Percentiles rank a stretch among this genome's conserved stretches.
phyloP scores from a whole-genome alignment of 768 basidiomycete genomes.

The Trametes villosa region DNA sequence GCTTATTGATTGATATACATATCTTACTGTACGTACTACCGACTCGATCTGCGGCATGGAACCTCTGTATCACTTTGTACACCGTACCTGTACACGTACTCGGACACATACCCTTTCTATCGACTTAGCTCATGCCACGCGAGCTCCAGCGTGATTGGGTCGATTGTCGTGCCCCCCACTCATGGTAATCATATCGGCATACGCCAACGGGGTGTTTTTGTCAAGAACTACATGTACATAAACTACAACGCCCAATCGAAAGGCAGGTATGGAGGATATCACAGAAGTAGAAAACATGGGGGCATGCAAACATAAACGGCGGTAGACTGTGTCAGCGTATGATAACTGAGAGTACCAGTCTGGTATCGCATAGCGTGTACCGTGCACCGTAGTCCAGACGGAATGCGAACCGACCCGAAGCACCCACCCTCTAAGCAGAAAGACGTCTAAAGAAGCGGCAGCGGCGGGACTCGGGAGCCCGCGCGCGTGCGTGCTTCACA shows the following conservation, averaged over 20 bases:
- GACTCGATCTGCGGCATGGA: too few relatives aligned
- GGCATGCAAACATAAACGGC: neutral
- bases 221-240: neutral
- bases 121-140: too few relatives aligned
- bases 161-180: too few relatives aligned
- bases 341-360: neutral
- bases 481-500: conserved; percentile 37
- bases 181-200: too few relatives aligned
- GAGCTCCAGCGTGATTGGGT: too few relatives aligned
- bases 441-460: neutral
- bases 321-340: neutral
- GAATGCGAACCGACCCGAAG: neutral
- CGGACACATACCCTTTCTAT: neutral
- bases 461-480: neutral
- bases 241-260: neutral
- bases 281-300: neutral
- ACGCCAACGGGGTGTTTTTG: too few relatives aligned
- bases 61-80: neutral
- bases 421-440: conserved; percentile 1
- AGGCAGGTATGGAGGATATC: neutral
- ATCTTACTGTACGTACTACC: neutral
- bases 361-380: neutral
- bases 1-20: neutral
- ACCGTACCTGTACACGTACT: neutral
- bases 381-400: neutral